Evolutionary conservation across 306 rosid genomes (phyloP).

Genomic region (Quercus rubra): DNA sequence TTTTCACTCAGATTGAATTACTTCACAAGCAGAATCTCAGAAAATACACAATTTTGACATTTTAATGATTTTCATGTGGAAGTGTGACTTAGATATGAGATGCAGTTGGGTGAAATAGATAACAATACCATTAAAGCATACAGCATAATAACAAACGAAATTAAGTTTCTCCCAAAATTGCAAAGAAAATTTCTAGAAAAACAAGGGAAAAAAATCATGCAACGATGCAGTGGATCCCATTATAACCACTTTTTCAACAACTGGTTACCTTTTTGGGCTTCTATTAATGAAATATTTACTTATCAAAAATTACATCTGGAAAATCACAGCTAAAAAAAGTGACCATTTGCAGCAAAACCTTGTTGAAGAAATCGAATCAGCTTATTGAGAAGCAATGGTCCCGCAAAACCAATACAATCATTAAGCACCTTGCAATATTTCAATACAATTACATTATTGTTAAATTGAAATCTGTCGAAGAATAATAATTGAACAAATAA

Average conservation of each 20-base stretch:
- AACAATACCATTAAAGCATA: neutral
- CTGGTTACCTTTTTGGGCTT: neutral
- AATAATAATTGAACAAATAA: neutral
- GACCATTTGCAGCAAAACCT: constrained; percentile 46
- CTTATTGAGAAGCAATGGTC: constrained; percentile 94
- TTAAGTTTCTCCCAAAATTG: neutral
- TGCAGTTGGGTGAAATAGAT: too few species aligned
- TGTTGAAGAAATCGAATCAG: constrained; percentile 81
- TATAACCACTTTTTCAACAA: constrained; percentile 1
- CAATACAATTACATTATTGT: neutral
- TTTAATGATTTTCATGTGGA: too few species aligned
- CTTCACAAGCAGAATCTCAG: neutral
- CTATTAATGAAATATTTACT: too few species aligned
- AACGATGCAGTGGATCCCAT: constrained; percentile 14
- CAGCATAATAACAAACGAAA: neutral
- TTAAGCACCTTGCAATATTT: constrained; percentile 64
- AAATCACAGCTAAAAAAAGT: constrained; percentile 17
- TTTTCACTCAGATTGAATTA: neutral
- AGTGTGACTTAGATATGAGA: too few species aligned
- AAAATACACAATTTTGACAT: too few species aligned
- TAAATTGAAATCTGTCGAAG: neutral
- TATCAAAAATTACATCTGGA: neutral
- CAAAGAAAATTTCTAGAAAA: neutral
- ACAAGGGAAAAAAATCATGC: neutral
- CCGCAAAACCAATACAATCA: constrained; percentile 84